Evolutionary conservation across 2,329 filamentous ascomycete genomes (phyloP), one percentile per base, ranked within the genome.

Genomic region (Trichoderma sp.): DNA sequence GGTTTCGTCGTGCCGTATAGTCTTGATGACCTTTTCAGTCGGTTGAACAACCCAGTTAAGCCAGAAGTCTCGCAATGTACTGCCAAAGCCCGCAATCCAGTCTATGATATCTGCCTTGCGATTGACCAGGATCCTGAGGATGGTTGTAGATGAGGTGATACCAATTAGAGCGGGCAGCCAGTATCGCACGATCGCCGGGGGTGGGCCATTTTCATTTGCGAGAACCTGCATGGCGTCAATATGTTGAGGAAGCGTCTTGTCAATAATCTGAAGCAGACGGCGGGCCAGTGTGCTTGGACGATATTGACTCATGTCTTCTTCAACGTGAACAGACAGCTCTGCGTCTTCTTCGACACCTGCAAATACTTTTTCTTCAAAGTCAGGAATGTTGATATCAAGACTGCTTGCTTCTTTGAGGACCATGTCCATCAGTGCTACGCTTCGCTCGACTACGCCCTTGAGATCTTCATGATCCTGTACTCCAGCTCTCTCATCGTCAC

Each of bases 21-120:
- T 99, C 60, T 91, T 90, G 69, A 99, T 88, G 21, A 99, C 86
- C 77, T 93, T 95, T 74, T 89, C 89, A 0, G 89, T 85, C 0
- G 96, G 96, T 72, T 97, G 91, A 13, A 99, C 83, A 3, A 99
- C 91, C 96, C 96, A 99, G 78, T 99, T 99, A 70, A 90, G 85
- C 92, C 94, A 97, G 77, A 99, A 99, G 79, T 97, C 95, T 66
- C 92, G 86, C 0, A 90, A 82, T 0, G 96, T 99, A 1, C 84
- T 83, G 8, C 93, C 95, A 31, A 97, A 81, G 72, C 96, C 92
- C 43, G 86, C 84, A 56, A 97, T 84, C 94, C 94, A 97, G 58
- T 88, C 85, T 31, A 92, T 73, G 24, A 99, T 91, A 73, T 95
- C 92, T 24, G 91, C 91, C 74, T 88, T 89, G 63, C 90, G 87